Conservation (phyloP, 2,329 filamentous ascomycete species). For the Thermoascus crustaceus region DNA sequence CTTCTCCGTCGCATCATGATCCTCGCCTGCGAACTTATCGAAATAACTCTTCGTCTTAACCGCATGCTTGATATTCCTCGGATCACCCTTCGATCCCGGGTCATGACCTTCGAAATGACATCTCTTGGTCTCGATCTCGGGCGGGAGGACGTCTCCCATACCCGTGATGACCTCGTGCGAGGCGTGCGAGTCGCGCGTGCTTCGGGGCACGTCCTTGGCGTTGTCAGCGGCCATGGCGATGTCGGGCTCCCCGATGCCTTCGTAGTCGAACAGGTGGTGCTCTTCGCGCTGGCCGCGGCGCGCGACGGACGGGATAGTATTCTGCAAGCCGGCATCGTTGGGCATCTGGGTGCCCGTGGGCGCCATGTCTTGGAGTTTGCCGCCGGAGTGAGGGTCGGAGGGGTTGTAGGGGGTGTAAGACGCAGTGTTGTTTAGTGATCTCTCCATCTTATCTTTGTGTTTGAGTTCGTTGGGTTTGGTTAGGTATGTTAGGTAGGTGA, state of each 20-base stretch:
- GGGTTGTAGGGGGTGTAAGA: not conserved
- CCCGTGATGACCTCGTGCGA: conserved; percentile 33
- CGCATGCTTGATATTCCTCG: conserved; percentile 33
- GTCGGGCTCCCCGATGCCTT: conserved; percentile 24
- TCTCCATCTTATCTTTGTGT: not conserved
- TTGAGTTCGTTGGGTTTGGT: no score
- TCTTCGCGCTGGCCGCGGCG: conserved; percentile 30
- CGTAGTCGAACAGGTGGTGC: conserved; percentile 47
- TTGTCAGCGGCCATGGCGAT: conserved; percentile 42
- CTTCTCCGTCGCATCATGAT: conserved; percentile 22
- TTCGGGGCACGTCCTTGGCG: conserved; percentile 38
- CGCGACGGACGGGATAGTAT: conserved; percentile 33
- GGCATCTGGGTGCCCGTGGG: conserved; percentile 30
- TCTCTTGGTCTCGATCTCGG: conserved; percentile 32
- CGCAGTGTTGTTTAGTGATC: not conserved
- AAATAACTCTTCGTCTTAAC: conserved; percentile 28
- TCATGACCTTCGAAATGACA: conserved; percentile 24
- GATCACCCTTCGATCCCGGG: conserved; percentile 29
- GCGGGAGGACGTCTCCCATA: conserved; percentile 32
- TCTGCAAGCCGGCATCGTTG: conserved; percentile 39
- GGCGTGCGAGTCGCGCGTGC: conserved; percentile 26
- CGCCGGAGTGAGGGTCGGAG: conserved; percentile 18
- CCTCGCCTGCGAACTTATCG: conserved; percentile 30
- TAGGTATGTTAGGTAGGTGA: no score
- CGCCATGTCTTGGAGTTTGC: conserved; percentile 23